A percentile compares a stretch with the other conserved stretches of the same genome.
These are phyloP conservation scores for Blastocystis sp. DNA, from an alignment of 352 stramenopile genomes.

Conservation along the genomic window DNA sequence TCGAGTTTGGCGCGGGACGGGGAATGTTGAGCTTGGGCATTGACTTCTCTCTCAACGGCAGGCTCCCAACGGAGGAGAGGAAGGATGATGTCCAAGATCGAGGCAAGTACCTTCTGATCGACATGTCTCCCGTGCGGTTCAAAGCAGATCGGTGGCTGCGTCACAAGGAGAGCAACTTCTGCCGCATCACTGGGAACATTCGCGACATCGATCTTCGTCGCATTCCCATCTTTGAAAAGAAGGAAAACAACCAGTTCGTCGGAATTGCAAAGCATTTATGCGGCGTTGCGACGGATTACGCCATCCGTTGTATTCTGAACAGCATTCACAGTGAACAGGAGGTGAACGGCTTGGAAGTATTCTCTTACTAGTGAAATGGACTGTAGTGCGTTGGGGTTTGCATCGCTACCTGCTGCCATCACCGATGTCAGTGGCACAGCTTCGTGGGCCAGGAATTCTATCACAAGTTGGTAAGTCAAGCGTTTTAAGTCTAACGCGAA, in stretches of 20 bases:
- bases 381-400: conserved; percentile 51
- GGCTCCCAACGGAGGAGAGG: neutral
- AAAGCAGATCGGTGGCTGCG: conserved; percentile 71
- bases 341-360: neutral
- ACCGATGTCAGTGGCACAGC: conserved; percentile 72
- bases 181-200: conserved; percentile 64
- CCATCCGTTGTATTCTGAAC: conserved; percentile 70
- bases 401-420: conserved; percentile 71
- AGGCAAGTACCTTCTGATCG: conserved; percentile 57
- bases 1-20: conserved; percentile 68
- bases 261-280: conserved; percentile 73
- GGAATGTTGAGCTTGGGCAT: conserved; percentile 68
- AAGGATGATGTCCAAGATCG: neutral
- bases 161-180: conserved; percentile 65
- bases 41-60: conserved; percentile 52
- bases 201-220: conserved; percentile 48
- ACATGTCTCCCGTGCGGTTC: conserved; percentile 67
- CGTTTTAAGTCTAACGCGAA: neutral
- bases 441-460: conserved; percentile 43
- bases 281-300: conserved; percentile 70
- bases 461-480: neutral
- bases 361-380: neutral
- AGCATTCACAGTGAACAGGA: neutral
- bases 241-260: conserved; percentile 36
- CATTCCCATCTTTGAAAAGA: conserved; percentile 36